phyloP scores from a whole-genome alignment of 208 protist genomes.

The Leishmania gerbilli region DNA sequence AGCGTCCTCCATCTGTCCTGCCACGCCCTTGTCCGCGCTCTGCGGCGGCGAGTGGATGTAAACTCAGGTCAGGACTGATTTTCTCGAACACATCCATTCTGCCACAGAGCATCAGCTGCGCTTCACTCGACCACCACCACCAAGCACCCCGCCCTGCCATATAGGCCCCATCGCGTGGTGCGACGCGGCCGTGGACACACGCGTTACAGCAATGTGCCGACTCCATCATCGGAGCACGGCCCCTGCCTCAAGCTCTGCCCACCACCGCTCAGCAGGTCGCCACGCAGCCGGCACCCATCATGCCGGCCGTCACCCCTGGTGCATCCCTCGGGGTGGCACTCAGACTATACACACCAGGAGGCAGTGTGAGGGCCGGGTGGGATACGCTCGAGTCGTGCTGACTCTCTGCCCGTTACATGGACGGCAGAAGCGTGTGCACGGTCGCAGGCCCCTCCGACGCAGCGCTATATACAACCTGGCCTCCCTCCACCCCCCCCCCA shows the following conservation, averaged over 20 bases:
- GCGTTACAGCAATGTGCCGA: neutral
- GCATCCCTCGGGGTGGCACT: too few relatives aligned
- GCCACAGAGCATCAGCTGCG: neutral
- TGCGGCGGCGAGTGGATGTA: neutral
- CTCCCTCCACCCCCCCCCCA: neutral
- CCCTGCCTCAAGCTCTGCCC: neutral
- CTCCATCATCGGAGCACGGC: neutral
- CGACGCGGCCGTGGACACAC: neutral
- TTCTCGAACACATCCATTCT: neutral
- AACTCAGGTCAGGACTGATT: neutral
- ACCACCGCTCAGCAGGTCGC: neutral
- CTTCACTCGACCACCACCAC: neutral
- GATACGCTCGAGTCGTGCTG: neutral
- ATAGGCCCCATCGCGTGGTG: neutral
- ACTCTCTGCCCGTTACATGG: neutral
- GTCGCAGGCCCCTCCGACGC: neutral
- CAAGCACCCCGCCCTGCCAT: neutral
- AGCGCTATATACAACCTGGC: neutral
- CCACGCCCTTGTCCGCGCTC: neutral
- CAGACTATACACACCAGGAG: neutral
- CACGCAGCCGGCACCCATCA: too few relatives aligned
- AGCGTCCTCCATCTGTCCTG: neutral
- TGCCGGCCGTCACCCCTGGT: too few relatives aligned
- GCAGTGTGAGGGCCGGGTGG: neutral
- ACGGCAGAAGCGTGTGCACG: neutral